A percentile compares a stretch with the other conserved stretches of the same genome.
Conservation (phyloP, 2,329 filamentous ascomycete genomes). For the Exophiala sideris region DNA sequence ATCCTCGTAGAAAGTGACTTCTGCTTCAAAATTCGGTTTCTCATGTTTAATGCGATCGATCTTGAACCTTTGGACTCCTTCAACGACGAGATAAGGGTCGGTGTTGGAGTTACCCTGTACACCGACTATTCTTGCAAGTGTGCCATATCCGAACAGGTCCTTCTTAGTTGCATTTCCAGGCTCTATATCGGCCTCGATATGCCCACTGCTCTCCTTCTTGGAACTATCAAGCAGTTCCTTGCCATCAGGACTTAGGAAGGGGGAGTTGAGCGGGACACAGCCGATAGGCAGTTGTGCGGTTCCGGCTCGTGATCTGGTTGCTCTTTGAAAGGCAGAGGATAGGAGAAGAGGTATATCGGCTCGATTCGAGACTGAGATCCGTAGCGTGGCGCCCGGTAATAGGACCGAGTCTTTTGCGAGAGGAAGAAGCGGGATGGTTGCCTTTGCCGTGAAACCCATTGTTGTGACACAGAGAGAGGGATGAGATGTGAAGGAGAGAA, state of each 20-base stretch:
- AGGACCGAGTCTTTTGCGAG: constrained; percentile 77
- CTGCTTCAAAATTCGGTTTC: constrained; percentile 80
- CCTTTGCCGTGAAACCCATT: constrained; percentile 34
- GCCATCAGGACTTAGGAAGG: constrained; percentile 68
- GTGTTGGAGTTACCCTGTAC: constrained; percentile 71
- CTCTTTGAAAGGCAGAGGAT: constrained; percentile 76
- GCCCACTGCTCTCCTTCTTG: constrained; percentile 43
- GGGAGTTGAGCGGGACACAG: constrained; percentile 80
- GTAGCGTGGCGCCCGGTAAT: constrained; percentile 78
- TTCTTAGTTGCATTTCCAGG: constrained; percentile 60
- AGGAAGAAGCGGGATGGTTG: constrained; percentile 70
- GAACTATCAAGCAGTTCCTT: constrained; percentile 69
- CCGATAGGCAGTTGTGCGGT: constrained; percentile 72
- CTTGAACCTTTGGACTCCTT: constrained; percentile 74
- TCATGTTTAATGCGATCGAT: constrained; percentile 73
- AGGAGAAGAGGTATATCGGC: constrained; percentile 86
- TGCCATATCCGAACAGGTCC: constrained; percentile 80
- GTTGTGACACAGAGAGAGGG: neutral
- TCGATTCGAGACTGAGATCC: constrained; percentile 77
- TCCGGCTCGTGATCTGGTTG: constrained; percentile 61
- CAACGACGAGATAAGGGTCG: constrained; percentile 80
- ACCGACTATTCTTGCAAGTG: constrained; percentile 72
- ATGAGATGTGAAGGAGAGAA: constrained; percentile 1
- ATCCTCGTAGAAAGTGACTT: constrained; percentile 69
- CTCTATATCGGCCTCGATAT: constrained; percentile 47